Evolutionary conservation across 1,284 basidiomycete genomes (phyloP), one percentile per base, ranked within the genome.

Genomic region (Tylopilus sp.): DNA sequence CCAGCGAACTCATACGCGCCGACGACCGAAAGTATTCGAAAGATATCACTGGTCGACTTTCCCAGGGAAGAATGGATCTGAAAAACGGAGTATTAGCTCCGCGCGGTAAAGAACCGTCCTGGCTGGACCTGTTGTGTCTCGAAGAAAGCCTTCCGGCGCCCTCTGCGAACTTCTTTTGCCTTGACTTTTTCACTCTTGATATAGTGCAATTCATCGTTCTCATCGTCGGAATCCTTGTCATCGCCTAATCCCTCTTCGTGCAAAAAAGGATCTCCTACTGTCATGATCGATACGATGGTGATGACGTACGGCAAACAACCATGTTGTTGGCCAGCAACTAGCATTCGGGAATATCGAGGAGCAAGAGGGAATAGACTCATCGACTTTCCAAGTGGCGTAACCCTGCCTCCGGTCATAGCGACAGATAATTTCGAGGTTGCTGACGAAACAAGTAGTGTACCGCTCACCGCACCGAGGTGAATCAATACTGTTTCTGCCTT

Each of bases 1-100:
- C 89, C 87, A 21, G 88, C 86, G 68, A 88, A 95, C 65, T 97
- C 94, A 69, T 95, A 99, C 10, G 96, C 96, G 0, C 96, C 96
- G 7, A 97, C 86, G 11, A 94, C 92, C 8, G 93, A 92, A 12
- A 99, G 76, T 44, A 89, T 72, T 58, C 88, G 86, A 71, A 98
- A 91, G 38, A 93, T 71, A 65, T 99, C 96, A 64, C 94, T 97
- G 2, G 80, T 76, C n/a, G 80, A 85, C 49, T 81, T 81, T 10
- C 95, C 96, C 21, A 98, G 75, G 3, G 84, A 82, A 12, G 85
- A 76, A 68, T 96, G 93, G 20, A 75, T 73, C 85, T 93, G 62
- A 18, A 38, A 41, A 55, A 50, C 28, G 55, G 34, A 26, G 9
- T 24, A 9, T 57, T n/a, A 62, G 49, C 24, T n/a, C 20, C 4